phyloP scores from a whole-genome alignment of 2,329 filamentous ascomycete species.

The Pseudophaeomoniella oleicola region DNA sequence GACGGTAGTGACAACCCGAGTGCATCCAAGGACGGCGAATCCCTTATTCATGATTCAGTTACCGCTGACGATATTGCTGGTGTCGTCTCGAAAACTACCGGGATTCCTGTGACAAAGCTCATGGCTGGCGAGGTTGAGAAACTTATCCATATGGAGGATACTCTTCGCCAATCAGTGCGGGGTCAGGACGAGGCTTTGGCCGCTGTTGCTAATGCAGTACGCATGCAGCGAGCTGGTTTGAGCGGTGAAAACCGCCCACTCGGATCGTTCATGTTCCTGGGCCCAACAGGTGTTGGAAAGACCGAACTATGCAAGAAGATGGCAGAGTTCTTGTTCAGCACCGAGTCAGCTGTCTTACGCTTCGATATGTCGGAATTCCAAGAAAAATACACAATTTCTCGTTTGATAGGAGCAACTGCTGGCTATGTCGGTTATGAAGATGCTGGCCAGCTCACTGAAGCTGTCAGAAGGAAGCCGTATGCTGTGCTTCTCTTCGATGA shows the following conservation, averaged over 20 bases:
- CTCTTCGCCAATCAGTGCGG: conserved; percentile 65
- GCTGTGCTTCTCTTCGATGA: conserved; percentile 92
- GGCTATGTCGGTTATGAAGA: conserved; percentile 97
- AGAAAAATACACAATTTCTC: conserved; percentile 89
- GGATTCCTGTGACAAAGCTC: conserved; percentile 83
- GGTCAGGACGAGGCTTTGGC: conserved; percentile 90
- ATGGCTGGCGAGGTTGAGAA: conserved; percentile 92
- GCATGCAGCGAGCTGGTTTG: conserved; percentile 82
- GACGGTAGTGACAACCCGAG: conserved; percentile 44
- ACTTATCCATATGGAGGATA: conserved; percentile 89
- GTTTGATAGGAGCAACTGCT: conserved; percentile 82
- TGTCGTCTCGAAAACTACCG: conserved; percentile 81
- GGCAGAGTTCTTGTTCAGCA: conserved; percentile 83
- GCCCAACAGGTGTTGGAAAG: conserved; percentile 92
- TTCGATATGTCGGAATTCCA: conserved; percentile 99
- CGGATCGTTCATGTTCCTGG: conserved; percentile 94
- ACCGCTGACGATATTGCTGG: conserved; percentile 85
- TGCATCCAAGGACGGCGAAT: conserved; percentile 29
- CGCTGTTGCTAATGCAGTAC: conserved; percentile 81
- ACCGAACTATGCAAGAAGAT: conserved; percentile 96
- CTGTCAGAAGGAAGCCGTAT: conserved; percentile 86
- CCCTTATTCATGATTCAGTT: conserved; percentile 84
- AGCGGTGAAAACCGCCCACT: conserved; percentile 83
- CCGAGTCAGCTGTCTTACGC: conserved; percentile 74
- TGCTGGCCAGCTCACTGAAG: conserved; percentile 88